Base-by-base conservation (phyloP, 192 early-diverging fungal species). In the Entomortierella parvispora region DNA sequence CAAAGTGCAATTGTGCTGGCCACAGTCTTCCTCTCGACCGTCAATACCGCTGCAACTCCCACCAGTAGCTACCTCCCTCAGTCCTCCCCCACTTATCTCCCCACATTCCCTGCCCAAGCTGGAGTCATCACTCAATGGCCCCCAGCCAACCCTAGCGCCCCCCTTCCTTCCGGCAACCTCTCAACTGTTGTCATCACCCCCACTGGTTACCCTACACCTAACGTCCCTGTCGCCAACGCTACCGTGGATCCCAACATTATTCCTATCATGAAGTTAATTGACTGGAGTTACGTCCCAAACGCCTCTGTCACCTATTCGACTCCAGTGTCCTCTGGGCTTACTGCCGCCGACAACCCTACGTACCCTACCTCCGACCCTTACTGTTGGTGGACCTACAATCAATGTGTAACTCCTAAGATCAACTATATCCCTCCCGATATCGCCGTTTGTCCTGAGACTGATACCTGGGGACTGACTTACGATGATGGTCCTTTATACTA, bases 391-490 rank as follows among this genome's bases (percentile, higher is more conserved):
- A 58, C 55, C 48, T 62, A 64, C 26, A 79, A 33, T 40, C 31
- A 23, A 33, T 82, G 81, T 43, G 54, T 56, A 11, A 37, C 23
- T 9, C 69, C 81, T 10, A 82, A 78, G 56, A 59, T 67, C 18
- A 23, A 25, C 11, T 51, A 66, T 23, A 34, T 82, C 14, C 69
- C 74, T 37, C 32, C 74, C 14, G 81, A 82, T 68, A 65, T 78
- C 17, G 64, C 37, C 10, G 37, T 66, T 18, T 82, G 81, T n/a
- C 81, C 81, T 43, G 65, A 52, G 9, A 49, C 54, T 25, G 80
- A 68, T 26, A 64, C 25, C 58, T 69, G 32, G 81, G 80, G 47
- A 76, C 74, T 69, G 74, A 69, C 42, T 66, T 77, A n/a, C n/a
- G n/a, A n/a, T n/a, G n/a, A n/a, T n/a, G n/a, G n/a, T n/a, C n/a